A percentile compares a stretch with the other conserved stretches of the same genome.
Evolutionary conservation across 805 yeast genomes (phyloP).

Genomic region (Candida easanensis): DNA sequence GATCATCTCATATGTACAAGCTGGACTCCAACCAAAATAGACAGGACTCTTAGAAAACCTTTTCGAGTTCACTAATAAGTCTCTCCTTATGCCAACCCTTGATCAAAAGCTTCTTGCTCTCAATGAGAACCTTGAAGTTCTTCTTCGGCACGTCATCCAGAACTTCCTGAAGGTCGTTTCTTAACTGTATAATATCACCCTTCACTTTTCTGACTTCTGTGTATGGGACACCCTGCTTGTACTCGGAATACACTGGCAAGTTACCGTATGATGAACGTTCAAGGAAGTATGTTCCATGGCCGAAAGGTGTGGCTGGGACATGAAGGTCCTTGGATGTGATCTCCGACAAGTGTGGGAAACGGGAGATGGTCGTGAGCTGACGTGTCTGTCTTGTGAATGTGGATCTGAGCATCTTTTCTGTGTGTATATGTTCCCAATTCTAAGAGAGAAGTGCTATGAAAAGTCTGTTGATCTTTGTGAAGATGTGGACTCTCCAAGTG

Average conservation of each 20-base stretch:
- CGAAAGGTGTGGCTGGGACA: constrained; percentile 24
- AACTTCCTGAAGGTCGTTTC: constrained; percentile 56
- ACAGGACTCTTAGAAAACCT: constrained; percentile 18
- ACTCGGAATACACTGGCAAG: constrained; percentile 77
- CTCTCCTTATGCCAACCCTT: constrained; percentile 25
- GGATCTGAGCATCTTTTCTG: constrained; percentile 9
- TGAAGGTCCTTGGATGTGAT: constrained; percentile 29
- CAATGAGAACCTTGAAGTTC: constrained; percentile 45
- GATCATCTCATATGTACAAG: background rate
- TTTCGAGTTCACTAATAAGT: constrained; percentile 16
- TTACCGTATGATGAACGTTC: constrained; percentile 59
- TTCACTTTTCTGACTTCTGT: constrained; percentile 72
- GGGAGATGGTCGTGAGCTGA: constrained; percentile 13
- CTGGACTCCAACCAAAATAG: too few species aligned
- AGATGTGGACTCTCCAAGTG: too few species aligned
- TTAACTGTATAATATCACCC: constrained; percentile 66
- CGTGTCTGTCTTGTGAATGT: constrained; percentile 8
- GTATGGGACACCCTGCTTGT: constrained; percentile 56
- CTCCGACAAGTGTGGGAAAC: constrained; percentile 31
- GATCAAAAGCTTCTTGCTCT: constrained; percentile 45
- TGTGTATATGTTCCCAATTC: background rate
- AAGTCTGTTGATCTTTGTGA: too few species aligned
- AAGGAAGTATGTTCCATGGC: constrained; percentile 32
- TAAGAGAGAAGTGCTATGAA: too few species aligned
- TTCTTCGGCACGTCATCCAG: constrained; percentile 47